Evolutionary conservation across 371 early-diverging fungal genomes (phyloP).

Genomic region (Rhizopus arrhizus): DNA sequence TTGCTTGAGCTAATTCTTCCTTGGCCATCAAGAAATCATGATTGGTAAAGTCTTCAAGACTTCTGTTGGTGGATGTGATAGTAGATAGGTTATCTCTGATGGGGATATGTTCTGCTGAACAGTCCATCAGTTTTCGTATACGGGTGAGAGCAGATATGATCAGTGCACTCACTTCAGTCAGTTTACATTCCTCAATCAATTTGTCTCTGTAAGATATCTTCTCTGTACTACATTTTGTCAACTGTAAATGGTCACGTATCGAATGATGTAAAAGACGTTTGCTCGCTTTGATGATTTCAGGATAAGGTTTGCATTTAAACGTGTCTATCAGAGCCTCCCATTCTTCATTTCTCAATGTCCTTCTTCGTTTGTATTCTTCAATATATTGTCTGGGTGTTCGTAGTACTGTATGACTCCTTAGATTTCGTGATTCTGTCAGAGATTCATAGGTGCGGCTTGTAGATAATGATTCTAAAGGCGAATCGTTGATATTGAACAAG

Average conservation of each 20-base stretch:
- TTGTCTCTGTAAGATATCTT: background rate
- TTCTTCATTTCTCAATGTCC: background rate
- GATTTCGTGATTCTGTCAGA: background rate
- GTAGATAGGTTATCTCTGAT: slow-evolving; percentile 2
- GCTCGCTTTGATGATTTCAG: background rate
- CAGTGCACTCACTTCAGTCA: background rate
- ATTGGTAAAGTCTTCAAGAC: background rate
- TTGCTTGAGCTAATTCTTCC: slow-evolving; percentile 24
- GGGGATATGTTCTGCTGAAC: background rate
- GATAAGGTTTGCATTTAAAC: background rate
- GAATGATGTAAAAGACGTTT: background rate
- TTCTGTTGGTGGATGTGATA: background rate
- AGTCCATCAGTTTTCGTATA: slow-evolving; percentile 1
- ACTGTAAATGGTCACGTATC: background rate
- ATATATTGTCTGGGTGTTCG: background rate
- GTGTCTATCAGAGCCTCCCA: background rate
- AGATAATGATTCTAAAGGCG: slow-evolving; percentile 16
- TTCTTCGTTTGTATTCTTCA: background rate
- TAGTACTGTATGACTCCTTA: background rate
- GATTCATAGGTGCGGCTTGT: background rate
- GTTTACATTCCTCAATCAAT: background rate
- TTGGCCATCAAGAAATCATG: slow-evolving; percentile 13
- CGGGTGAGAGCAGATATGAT: background rate
- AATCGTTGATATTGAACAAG: slow-evolving; percentile 60
- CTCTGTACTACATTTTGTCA: background rate